Percentiles rank a stretch among this genome's conserved stretches.
These are phyloP conservation scores for Miamiensis avidus DNA, from an alignment of 169 alveolate genomes.

Conservation along the genomic window DNA sequence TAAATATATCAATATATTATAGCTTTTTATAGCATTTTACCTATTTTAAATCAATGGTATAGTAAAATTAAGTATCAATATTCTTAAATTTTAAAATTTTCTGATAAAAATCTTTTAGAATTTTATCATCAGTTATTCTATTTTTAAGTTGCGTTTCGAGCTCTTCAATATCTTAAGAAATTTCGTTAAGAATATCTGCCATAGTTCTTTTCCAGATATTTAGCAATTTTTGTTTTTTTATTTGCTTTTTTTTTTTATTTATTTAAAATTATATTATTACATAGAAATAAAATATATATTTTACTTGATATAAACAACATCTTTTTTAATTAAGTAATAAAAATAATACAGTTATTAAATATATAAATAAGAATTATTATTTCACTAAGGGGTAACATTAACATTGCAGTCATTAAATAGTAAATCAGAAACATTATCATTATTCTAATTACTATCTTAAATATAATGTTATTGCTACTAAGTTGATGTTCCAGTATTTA, in stretches of 20 bases:
- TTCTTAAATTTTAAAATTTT: no score
- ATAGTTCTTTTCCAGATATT: no score
- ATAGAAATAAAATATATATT: no score
- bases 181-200: neutral
- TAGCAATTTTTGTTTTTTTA: neutral
- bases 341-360: neutral
- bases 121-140: neutral
- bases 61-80: neutral
- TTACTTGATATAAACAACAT: neutral
- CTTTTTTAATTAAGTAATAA: neutral
- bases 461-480: no score
- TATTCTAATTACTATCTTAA: neutral
- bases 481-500: neutral
- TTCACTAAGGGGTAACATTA: neutral
- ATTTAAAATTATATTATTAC: no score
- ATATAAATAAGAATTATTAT: no score
- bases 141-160: neutral
- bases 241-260: no score
- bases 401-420: neutral
- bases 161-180: no score
- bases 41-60: neutral
- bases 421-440: no score
- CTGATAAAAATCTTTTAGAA: neutral
- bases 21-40: neutral
- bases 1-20: no score